Evolutionary conservation across 2,329 filamentous ascomycete species (phyloP).

Genomic region (Trichoderma sp.): DNA sequence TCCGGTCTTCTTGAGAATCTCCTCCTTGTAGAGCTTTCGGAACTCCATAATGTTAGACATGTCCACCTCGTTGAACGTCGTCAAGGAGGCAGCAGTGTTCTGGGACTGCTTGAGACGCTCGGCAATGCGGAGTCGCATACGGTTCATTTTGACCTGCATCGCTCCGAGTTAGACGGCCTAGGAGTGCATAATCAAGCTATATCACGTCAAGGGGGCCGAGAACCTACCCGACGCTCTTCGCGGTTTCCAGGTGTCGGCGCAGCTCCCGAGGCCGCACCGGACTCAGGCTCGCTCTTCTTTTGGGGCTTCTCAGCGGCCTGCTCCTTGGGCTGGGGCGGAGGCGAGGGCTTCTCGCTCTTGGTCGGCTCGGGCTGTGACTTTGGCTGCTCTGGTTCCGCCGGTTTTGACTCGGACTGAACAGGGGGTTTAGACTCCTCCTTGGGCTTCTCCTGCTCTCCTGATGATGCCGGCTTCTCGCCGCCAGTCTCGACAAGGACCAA

Average conservation of each 20-base stretch:
- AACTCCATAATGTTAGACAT: slow-evolving; percentile 98
- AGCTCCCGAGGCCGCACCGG: slow-evolving; percentile 28
- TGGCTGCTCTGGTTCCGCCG: slow-evolving; percentile 16
- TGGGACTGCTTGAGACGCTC: slow-evolving; percentile 99
- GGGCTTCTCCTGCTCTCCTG: slow-evolving; percentile 31
- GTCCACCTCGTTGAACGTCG: slow-evolving; percentile 98
- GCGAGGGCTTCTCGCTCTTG: slow-evolving; percentile 38
- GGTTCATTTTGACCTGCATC: slow-evolving; percentile 95
- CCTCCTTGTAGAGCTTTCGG: slow-evolving; percentile 96
- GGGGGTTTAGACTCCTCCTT: slow-evolving; percentile 11
- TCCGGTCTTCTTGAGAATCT: slow-evolving; percentile 91
- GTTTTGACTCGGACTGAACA: slow-evolving; percentile 12
- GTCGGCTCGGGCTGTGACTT: slow-evolving; percentile 36
- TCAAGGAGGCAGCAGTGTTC: slow-evolving; percentile 95
- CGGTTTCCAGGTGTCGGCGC: slow-evolving; percentile 62
- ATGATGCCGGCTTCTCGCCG: slow-evolving; percentile 36
- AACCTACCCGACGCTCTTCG: slow-evolving; percentile 81
- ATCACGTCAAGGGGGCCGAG: background rate
- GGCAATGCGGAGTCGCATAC: slow-evolving; percentile 95
- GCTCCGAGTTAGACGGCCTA: background rate
- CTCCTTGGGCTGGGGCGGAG: slow-evolving; percentile 30
- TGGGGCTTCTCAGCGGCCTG: slow-evolving; percentile 25
- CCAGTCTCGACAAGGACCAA: slow-evolving; percentile 84
- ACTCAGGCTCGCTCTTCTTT: slow-evolving; percentile 36
- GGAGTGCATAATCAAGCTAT: background rate